Base-by-base conservation (phyloP, 331 rosid species). In the Ulmus americana region DNA sequence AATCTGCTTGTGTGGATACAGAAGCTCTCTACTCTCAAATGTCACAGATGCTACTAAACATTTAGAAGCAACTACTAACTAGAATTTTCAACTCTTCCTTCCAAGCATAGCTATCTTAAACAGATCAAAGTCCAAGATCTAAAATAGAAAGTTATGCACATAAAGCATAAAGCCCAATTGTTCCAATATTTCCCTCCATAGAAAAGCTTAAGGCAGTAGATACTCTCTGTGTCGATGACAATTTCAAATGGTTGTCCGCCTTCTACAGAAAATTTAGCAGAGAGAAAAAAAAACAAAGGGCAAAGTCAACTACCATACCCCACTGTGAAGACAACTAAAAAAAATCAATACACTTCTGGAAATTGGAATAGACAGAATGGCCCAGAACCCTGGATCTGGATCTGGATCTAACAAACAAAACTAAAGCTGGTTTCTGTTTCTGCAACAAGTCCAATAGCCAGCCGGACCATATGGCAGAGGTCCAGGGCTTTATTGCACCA, bases 221-320 rank as follows among this genome's bases (percentile, higher is more conserved):
- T 45, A 39, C 35, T 43, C 8, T 46, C 8, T 42, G 59, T 55
- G 56, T 46, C 43, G n/a, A 51, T 55, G 70, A 61, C 52, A 64
- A 71, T 56, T 53, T 56, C 61, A 51, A 67, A 62, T 76, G 66
- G 55, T 22, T 47, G 70, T 65, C 67, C 61, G 45, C 61, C 42
- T 68, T 67, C 55, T 20, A 39, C 45, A 14, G 28, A 16, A 71
- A 51, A 67, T 49, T 40, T 52, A 51, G 43, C 61, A 65, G 70
- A 14, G 42, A 53, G 42, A 53, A 65, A 54, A 39, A 38, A 65
- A 53, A 22, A 50, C 9, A 18, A 43, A 53, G 61, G 20, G 58
- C 1, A 58, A 55, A 6, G 40, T 10, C 49, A 15, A 46, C 38
- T 16, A 67, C 18, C 46, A 70, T 40, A 71, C 20, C 42, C 56